A percentile compares a stretch with the other conserved stretches of the same genome.
phyloP scores from a whole-genome alignment of 1,284 basidiomycete species.

The Uromyces viciae-fabae region DNA sequence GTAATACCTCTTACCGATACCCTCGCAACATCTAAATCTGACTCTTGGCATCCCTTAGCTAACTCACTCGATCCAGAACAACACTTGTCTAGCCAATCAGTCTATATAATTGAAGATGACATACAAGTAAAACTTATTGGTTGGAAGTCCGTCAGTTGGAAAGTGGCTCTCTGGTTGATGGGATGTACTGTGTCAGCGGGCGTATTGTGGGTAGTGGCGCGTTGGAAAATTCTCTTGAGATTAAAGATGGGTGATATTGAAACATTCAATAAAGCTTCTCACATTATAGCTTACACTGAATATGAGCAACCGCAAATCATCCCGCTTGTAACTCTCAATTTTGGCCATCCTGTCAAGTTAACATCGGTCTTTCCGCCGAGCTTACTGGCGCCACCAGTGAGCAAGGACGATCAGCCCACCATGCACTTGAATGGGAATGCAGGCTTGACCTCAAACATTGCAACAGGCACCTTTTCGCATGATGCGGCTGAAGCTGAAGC shows the following conservation, averaged over 20 bases:
- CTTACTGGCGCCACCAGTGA: slow-evolving; percentile 46
- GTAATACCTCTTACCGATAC: slow-evolving; percentile 35
- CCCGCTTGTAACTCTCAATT: slow-evolving; percentile 65
- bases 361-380: slow-evolving; percentile 68
- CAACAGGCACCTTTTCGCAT: neutral
- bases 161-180: slow-evolving; percentile 68
- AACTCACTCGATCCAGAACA: slow-evolving; percentile 11
- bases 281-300: slow-evolving; percentile 82
- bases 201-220: slow-evolving; percentile 72
- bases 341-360: slow-evolving; percentile 65
- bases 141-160: slow-evolving; percentile 69
- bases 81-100: slow-evolving; percentile 63
- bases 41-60: slow-evolving; percentile 26
- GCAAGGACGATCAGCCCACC: slow-evolving; percentile 45
- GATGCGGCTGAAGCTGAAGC: neutral
- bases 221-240: slow-evolving; percentile 91
- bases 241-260: slow-evolving; percentile 77
- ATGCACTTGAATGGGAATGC: slow-evolving; percentile 52
- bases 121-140: slow-evolving; percentile 81
- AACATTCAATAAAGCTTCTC: slow-evolving; percentile 72
- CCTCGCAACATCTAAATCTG: slow-evolving; percentile 30
- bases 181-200: slow-evolving; percentile 72
- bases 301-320: slow-evolving; percentile 76
- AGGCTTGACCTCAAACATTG: slow-evolving; percentile 49
- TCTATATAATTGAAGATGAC: slow-evolving; percentile 89